Conservation (phyloP, 768 basidiomycete species). For the Leucocoprinus sp. region DNA sequence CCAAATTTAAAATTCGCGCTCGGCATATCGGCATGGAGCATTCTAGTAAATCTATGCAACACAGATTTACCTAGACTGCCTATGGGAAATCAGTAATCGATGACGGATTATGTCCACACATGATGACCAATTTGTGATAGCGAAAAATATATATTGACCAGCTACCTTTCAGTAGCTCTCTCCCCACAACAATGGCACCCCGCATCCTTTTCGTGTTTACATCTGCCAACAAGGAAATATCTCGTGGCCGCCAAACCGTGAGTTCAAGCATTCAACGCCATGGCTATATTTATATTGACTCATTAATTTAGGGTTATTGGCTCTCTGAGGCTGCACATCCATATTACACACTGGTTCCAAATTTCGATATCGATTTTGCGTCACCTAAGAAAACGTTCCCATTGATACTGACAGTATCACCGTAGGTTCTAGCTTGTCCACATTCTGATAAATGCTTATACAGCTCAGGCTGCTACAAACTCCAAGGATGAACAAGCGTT, state of each 20-base stretch:
- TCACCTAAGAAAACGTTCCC: constrained; percentile 55
- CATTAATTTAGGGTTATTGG: constrained; percentile 67
- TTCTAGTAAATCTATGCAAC: no score
- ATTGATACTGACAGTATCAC: constrained; percentile 50
- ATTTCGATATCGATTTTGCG: constrained; percentile 50
- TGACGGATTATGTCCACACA: no score
- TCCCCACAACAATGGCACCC: constrained; percentile 26
- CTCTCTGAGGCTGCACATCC: constrained; percentile 73
- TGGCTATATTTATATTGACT: background rate
- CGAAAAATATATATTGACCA: no score
- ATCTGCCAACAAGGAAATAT: constrained; percentile 52
- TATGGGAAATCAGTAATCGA: no score
- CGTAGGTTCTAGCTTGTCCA: constrained; percentile 22
- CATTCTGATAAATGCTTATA: background rate
- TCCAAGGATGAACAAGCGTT: constrained; percentile 44
- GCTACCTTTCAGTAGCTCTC: no score
- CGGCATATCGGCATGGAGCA: no score
- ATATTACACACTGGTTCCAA: constrained; percentile 46
- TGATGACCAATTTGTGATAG: no score
- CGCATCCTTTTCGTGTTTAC: constrained; percentile 70
- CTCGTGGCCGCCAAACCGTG: constrained; percentile 43
- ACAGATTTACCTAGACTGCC: no score
- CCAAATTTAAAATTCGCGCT: no score
- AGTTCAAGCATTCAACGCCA: constrained; percentile 12
- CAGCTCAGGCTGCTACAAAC: constrained; percentile 29